Percentiles rank a stretch among this genome's conserved stretches.
These are phyloP conservation scores for Sporothrix curviconia DNA, from an alignment of 2,329 filamentous ascomycete species.

Conservation along the genomic window DNA sequence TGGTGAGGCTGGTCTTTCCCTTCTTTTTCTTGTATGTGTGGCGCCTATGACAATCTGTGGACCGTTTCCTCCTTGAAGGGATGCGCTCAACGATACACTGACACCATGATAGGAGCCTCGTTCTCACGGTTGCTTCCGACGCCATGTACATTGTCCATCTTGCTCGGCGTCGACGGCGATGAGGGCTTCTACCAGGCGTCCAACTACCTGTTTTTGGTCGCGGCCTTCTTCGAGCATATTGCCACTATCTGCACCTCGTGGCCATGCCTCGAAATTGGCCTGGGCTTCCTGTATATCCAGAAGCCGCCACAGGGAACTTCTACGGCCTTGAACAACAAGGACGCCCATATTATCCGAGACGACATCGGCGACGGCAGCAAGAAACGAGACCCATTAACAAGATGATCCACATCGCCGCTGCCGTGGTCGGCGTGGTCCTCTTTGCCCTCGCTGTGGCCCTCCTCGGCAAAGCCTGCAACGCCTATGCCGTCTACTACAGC, in stretches of 20 bases:
- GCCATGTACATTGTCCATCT: not conserved
- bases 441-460: conserved; percentile 16
- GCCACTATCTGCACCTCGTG: conserved; percentile 19
- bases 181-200: not conserved
- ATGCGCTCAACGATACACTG: no score
- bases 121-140: not conserved
- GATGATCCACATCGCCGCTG: conserved; percentile 13
- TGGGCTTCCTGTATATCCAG: conserved; percentile 22
- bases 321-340: conserved; percentile 15
- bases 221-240: conserved; percentile 12
- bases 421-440: conserved; percentile 10
- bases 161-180: not conserved
- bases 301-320: no score
- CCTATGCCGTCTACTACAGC: not conserved
- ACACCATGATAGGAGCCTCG: not conserved
- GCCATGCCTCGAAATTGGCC: conserved; percentile 21
- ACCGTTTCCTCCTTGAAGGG: no score
- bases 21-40: conserved; percentile 19
- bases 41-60: no score
- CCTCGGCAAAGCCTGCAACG: not conserved
- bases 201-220: conserved; percentile 6
- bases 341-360: not conserved
- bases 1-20: conserved; percentile 20
- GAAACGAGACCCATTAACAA: no score
- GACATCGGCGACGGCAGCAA: not conserved